A percentile compares a stretch with the other conserved stretches of the same genome.
Evolutionary conservation across 176 grass and related monocot genomes (phyloP).

Genomic region (Lolium perenne): DNA sequence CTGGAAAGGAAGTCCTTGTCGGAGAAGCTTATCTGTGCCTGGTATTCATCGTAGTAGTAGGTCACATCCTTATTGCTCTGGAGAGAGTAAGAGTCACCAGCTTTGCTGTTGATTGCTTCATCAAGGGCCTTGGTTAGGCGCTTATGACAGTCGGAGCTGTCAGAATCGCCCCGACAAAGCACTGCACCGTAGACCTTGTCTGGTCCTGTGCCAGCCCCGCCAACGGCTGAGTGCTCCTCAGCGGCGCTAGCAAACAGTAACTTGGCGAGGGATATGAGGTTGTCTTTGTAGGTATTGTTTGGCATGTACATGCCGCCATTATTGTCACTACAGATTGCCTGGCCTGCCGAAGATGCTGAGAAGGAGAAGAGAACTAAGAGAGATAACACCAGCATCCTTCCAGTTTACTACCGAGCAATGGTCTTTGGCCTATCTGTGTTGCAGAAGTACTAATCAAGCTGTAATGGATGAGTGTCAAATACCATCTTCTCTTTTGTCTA

Average conservation of each 20-base stretch:
- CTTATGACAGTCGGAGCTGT: slow-evolving; percentile 8
- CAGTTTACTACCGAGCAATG: slow-evolving; percentile 15
- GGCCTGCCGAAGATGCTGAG: neutral
- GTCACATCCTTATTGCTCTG: slow-evolving; percentile 28
- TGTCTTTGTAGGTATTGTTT: slow-evolving; percentile 40
- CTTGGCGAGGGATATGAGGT: slow-evolving; percentile 30
- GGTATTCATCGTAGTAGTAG: slow-evolving; percentile 42
- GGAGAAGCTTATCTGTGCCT: slow-evolving; percentile 45
- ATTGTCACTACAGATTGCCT: slow-evolving; percentile 29
- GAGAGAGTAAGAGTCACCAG: neutral
- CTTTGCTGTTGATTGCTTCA: slow-evolving; percentile 28
- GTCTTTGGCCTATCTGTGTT: slow-evolving; percentile 24
- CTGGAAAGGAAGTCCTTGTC: slow-evolving; percentile 49
- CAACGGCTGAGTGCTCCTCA: slow-evolving; percentile 39
- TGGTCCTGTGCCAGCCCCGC: slow-evolving; percentile 9
- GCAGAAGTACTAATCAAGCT: slow-evolving; percentile 3
- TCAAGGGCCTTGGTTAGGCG: neutral
- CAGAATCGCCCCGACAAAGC: slow-evolving; percentile 49
- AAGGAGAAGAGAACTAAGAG: slow-evolving; percentile 33
- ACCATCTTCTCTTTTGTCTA: slow-evolving; percentile 34
- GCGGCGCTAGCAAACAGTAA: neutral
- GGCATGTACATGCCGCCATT: slow-evolving; percentile 44
- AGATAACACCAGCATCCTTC: neutral
- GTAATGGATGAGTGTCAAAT: slow-evolving; percentile 28
- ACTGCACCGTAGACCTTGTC: slow-evolving; percentile 45